phyloP scores from a whole-genome alignment of 176 grass and related monocot species.

The Avena eriantha region DNA sequence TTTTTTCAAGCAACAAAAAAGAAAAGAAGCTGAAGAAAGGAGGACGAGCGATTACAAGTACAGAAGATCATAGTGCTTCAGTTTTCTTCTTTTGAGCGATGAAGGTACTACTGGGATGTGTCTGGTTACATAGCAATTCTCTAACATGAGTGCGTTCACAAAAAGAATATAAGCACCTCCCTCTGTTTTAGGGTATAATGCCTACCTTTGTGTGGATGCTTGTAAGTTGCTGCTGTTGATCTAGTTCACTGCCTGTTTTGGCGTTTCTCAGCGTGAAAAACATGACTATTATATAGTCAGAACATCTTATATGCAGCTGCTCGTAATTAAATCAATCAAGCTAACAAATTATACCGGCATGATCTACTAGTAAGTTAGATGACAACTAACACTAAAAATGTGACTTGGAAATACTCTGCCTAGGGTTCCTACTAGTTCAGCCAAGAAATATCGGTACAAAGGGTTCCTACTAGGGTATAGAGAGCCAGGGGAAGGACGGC shows the following conservation, averaged over 20 bases:
- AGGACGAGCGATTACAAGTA: conserved; percentile 70
- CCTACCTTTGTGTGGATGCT: background rate
- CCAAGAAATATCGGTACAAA: too few species aligned
- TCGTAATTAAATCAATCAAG: background rate
- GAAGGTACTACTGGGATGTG: background rate
- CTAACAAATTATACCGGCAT: too few species aligned
- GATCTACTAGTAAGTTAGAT: too few species aligned
- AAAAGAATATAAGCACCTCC: background rate
- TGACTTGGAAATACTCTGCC: too few species aligned
- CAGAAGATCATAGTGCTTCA: conserved; percentile 55
- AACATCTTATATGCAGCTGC: background rate
- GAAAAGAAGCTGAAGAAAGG: conserved; percentile 85
- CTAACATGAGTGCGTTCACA: background rate
- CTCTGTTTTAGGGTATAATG: background rate
- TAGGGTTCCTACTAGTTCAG: too few species aligned
- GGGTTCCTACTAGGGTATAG: too few species aligned
- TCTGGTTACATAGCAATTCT: conserved; percentile 17
- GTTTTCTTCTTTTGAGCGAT: background rate
- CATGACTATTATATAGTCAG: background rate
- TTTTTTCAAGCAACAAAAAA: conserved; percentile 86
- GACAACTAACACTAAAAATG: too few species aligned
- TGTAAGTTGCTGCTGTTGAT: background rate
- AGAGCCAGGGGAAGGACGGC: too few species aligned
- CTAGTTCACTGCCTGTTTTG: background rate
- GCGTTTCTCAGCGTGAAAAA: background rate